A percentile compares a stretch with the other conserved stretches of the same genome.
phyloP scores from a whole-genome alignment of 331 rosid species.

The Phaseolus coccineus region DNA sequence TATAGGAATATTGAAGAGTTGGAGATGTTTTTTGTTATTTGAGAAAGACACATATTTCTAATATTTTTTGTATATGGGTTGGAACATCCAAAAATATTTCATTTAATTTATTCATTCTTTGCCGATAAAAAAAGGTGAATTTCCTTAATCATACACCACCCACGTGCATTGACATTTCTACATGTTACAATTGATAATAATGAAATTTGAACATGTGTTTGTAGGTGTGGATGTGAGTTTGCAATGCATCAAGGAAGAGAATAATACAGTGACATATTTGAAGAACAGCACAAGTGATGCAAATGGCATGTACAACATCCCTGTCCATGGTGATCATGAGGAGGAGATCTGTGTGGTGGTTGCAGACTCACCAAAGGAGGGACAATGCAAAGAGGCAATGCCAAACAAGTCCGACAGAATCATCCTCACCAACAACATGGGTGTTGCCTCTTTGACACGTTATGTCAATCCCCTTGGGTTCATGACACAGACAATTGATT shows the following conservation, averaged over 20 bases:
- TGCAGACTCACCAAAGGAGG: background rate
- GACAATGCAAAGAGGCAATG: conserved; percentile 37
- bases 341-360: conserved; percentile 50
- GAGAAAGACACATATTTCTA: too few relatives aligned
- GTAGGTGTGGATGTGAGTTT: conserved; percentile 50
- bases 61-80: too few relatives aligned
- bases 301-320: conserved; percentile 43
- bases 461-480: conserved; percentile 65
- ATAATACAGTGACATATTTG: background rate
- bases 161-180: background rate
- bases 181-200: too few relatives aligned
- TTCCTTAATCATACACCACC: too few relatives aligned
- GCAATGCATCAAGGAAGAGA: conserved; percentile 39
- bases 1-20: too few relatives aligned
- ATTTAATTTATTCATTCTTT: too few relatives aligned
- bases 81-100: too few relatives aligned
- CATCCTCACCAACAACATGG: conserved; percentile 52
- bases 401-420: conserved; percentile 24
- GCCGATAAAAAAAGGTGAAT: too few relatives aligned
- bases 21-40: too few relatives aligned
- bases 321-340: conserved; percentile 45
- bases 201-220: background rate
- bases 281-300: conserved; percentile 9
- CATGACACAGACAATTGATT: conserved; percentile 44
- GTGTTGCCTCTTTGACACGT: conserved; percentile 42